Evolutionary conservation across 345 rosid genomes (phyloP), one percentile per base, ranked within the genome.

Genomic region (Brassica carinata): DNA sequence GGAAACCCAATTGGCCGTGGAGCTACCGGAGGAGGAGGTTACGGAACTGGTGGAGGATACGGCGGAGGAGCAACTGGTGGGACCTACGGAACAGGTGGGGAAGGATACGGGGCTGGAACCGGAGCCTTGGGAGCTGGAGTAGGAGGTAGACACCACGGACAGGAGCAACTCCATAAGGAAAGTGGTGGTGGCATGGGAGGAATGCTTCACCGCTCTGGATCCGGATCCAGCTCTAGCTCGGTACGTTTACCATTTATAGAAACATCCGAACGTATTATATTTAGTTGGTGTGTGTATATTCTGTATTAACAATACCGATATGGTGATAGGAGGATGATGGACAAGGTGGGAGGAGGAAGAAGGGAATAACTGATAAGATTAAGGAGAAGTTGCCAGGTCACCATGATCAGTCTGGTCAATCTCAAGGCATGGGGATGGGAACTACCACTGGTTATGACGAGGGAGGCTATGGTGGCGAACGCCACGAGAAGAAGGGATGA

Each of bases 311-410:
- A 51, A 51, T 51, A 1, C 6, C 5, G 14, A 45, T 51, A 14
- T 51, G 6, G 67, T 17, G 82, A 82, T 79, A 88, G 8, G 97
- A 92, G 78, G 94, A 89, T 26, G 97, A 92, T 69, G 94, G 88
- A 40, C 80, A 75, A 67, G 95, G 95, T 64, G 91, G 90, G 72
- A 89, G 93, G 75, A 89, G 88, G 89, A 87, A 88, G 89, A 90
- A 87, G n/a, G n/a, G 95, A 5, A 34, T 90, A 29, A 88, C 61
- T 0, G 61, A 17, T 55, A 55, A 55, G 61, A 55, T 55, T 15
- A 55, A 55, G 23, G 61, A 55, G 61, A 55, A 55, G 61, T 55
- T 55, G 61, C 61, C 61, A 6, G 61, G 61, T 14, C 57, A 51
- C 18, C 57, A 51, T 5, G 83, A 82, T 3, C 85, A 85, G 53